These are phyloP conservation scores for Aureobasidium sp. DNA, from an alignment of 2,329 filamentous ascomycete species.

Conservation along the genomic window DNA sequence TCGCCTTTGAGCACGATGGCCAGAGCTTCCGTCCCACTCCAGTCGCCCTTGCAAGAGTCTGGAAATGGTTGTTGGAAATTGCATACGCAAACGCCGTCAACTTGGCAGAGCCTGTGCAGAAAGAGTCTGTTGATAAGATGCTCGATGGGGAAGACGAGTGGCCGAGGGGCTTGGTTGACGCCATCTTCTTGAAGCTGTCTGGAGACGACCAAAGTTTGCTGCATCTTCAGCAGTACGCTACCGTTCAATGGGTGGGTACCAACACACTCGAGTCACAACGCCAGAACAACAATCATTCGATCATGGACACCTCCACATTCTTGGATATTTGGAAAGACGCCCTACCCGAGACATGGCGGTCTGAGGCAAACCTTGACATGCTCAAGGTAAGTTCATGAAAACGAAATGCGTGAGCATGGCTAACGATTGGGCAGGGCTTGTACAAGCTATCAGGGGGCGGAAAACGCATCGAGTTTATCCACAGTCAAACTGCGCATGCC, in stretches of 20 bases:
- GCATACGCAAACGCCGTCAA: conserved; percentile 36
- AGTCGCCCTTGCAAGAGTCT: conserved; percentile 41
- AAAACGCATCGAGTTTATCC: conserved; percentile 6
- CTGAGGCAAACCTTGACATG: conserved; percentile 21
- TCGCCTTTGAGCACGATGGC: conserved; percentile 44
- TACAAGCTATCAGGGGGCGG: conserved; percentile 4
- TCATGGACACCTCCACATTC: conserved; percentile 25
- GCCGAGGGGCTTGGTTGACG: conserved; percentile 27
- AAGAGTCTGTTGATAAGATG: conserved; percentile 29
- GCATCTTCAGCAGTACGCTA: background rate
- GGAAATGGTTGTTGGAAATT: conserved; percentile 39
- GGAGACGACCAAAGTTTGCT: background rate
- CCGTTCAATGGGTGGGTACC: conserved; percentile 19
- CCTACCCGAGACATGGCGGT: conserved; percentile 29
- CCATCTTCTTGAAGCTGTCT: conserved; percentile 27
- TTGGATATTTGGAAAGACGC: conserved; percentile 32
- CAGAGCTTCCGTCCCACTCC: conserved; percentile 31
- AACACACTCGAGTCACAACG: conserved; percentile 20
- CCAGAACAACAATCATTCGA: background rate
- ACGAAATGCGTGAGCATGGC: background rate
- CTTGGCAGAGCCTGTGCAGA: conserved; percentile 23
- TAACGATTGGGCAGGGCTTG: background rate
- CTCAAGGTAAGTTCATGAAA: conserved; percentile 21
- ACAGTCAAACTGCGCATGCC: background rate
- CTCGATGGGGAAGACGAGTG: conserved; percentile 35